phyloP scores from a whole-genome alignment of 1,139 yeast species.

The Taphrina sp. region DNA sequence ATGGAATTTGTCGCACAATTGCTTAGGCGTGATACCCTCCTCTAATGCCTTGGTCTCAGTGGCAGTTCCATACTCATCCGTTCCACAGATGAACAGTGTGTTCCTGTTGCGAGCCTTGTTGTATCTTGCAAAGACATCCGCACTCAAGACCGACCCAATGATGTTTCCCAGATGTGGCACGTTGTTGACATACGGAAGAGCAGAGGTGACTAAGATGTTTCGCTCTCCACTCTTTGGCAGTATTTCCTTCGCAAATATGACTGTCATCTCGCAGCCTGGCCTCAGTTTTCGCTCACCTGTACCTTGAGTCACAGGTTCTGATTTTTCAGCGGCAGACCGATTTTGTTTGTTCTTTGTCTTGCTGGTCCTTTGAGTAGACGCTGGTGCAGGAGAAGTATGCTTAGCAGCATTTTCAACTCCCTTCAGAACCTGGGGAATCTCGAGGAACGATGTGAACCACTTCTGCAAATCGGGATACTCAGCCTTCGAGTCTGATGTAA shows the following conservation, averaged over 20 bases:
- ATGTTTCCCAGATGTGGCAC: slow-evolving; percentile 98
- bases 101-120: slow-evolving; percentile 86
- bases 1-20: slow-evolving; percentile 87
- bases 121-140: slow-evolving; percentile 91
- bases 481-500: background rate
- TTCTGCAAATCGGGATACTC: slow-evolving; percentile 1
- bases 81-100: slow-evolving; percentile 85
- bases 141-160: slow-evolving; percentile 89
- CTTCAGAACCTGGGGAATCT: slow-evolving; percentile 12
- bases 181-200: slow-evolving; percentile 94
- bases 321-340: slow-evolving; percentile 40
- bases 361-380: slow-evolving; percentile 43
- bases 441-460: slow-evolving; percentile 17
- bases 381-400: slow-evolving; percentile 47
- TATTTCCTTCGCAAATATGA: slow-evolving; percentile 43
- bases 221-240: slow-evolving; percentile 68
- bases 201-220: slow-evolving; percentile 87
- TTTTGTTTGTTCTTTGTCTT: slow-evolving; percentile 40
- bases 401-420: slow-evolving; percentile 29
- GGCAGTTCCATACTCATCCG: slow-evolving; percentile 99
- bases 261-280: slow-evolving; percentile 43
- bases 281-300: slow-evolving; percentile 44
- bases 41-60: slow-evolving; percentile 97
- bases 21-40: slow-evolving; percentile 81
- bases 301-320: slow-evolving; percentile 32